Evolutionary conservation across 1,284 basidiomycete genomes (phyloP).

Genomic region (Irpex sp.): DNA sequence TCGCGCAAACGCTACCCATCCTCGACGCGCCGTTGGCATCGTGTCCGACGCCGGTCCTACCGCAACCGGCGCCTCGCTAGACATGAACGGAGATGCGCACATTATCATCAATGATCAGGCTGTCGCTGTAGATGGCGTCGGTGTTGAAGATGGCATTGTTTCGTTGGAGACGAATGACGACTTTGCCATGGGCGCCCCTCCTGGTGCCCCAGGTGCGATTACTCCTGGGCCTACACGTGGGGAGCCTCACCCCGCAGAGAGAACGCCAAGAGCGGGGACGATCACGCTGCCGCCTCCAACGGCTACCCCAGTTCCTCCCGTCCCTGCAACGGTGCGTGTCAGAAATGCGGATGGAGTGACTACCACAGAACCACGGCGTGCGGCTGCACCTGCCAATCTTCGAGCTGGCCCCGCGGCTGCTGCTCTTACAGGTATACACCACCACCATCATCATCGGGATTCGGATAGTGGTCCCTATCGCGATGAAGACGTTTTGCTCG

Average conservation of each 20-base stretch:
- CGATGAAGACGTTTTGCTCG: conserved; percentile 92
- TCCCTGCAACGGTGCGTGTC: conserved; percentile 13
- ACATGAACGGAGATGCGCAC: conserved; percentile 53
- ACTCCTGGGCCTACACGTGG: conserved; percentile 31
- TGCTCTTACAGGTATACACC: conserved; percentile 19
- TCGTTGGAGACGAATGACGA: conserved; percentile 70
- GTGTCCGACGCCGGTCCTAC: conserved; percentile 47
- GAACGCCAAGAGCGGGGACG: conserved; percentile 27
- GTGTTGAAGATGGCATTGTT: conserved; percentile 69
- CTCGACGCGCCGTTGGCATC: conserved; percentile 56
- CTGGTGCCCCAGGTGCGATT: conserved; percentile 76
- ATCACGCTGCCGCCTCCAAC: conserved; percentile 21
- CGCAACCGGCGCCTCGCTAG: conserved; percentile 35
- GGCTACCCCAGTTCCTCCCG: conserved; percentile 19
- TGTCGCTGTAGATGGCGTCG: conserved; percentile 43
- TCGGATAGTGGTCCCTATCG: conserved; percentile 67
- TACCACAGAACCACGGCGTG: conserved; percentile 14
- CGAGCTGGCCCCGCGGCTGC: conserved; percentile 5
- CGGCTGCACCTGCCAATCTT: conserved; percentile 4
- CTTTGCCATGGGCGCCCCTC: conserved; percentile 83
- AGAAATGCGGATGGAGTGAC: conserved; percentile 6
- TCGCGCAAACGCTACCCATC: conserved; percentile 25
- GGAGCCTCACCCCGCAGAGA: conserved; percentile 24
- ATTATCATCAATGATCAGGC: conserved; percentile 63
- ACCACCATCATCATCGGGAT: conserved; percentile 33